These are phyloP conservation scores for Penicillium silybi DNA, from an alignment of 495 filamentous ascomycete species.

Conservation along the genomic window DNA sequence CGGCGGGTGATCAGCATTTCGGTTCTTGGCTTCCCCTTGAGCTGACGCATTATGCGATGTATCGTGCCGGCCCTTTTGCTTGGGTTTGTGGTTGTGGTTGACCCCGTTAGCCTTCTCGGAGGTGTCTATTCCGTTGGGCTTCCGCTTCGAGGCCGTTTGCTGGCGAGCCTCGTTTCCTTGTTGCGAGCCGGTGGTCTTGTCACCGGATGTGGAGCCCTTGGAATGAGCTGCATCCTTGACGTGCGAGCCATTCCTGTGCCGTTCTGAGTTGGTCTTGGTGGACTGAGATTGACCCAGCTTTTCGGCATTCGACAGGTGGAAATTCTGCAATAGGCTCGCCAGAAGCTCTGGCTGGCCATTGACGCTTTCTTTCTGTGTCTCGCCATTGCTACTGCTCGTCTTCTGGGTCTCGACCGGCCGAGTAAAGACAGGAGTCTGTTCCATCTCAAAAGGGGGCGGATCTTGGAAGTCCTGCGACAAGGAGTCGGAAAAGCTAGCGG, in stretches of 20 bases:
- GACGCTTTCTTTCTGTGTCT: constrained; percentile 3
- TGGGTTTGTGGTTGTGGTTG: constrained; percentile 25
- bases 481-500: constrained; percentile 41
- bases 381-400: constrained; percentile 15
- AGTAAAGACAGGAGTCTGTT: constrained; percentile 24
- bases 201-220: constrained; percentile 27
- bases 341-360: constrained; percentile 32
- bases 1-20: constrained; percentile 23
- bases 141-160: constrained; percentile 27
- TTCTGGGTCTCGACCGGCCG: constrained; percentile 26
- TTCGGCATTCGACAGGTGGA: constrained; percentile 36
- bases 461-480: constrained; percentile 41
- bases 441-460: constrained; percentile 35
- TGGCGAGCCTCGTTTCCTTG: constrained; percentile 17
- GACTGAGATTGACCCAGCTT: constrained; percentile 25
- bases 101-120: constrained; percentile 38
- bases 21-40: constrained; percentile 27
- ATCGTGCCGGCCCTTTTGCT: constrained; percentile 34
- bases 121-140: constrained; percentile 29
- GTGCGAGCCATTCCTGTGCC: constrained; percentile 21
- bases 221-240: constrained; percentile 29
- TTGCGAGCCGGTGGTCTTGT: constrained; percentile 23
- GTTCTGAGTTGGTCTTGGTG: constrained; percentile 28
- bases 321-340: constrained; percentile 36
- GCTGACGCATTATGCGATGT: constrained; percentile 13